Evolutionary conservation across 306 rosid genomes (phyloP).

Genomic region (Myrica gale): DNA sequence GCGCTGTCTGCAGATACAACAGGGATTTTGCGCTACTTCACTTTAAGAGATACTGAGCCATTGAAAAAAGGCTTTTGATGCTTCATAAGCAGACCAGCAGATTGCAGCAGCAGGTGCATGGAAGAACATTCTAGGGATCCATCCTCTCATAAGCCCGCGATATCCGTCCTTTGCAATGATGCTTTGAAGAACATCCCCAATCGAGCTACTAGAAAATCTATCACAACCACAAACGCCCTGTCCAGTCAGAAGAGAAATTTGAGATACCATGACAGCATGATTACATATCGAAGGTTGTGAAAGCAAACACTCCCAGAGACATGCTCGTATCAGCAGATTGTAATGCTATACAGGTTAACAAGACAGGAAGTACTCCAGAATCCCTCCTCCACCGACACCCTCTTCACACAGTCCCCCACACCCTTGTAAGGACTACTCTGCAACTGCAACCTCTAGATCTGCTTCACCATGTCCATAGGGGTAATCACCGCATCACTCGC

Average conservation of each 20-base stretch:
- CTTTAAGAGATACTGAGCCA: slow-evolving; percentile 9
- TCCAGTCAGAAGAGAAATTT: neutral
- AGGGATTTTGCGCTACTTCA: neutral
- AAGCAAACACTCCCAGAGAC: neutral
- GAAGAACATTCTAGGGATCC: slow-evolving; percentile 55
- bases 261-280: slow-evolving; percentile 2
- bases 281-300: neutral
- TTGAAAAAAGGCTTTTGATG: slow-evolving; percentile 54
- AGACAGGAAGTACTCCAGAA: no score
- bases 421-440: slow-evolving; percentile 68
- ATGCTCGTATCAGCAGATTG: neutral
- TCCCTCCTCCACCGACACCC: slow-evolving; percentile 72
- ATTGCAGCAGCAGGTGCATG: slow-evolving; percentile 72
- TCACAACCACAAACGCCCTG: slow-evolving; percentile 61
- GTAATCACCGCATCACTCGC: slow-evolving; percentile 82
- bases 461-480: slow-evolving; percentile 96
- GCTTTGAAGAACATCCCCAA: slow-evolving; percentile 37
- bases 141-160: slow-evolving; percentile 46
- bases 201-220: slow-evolving; percentile 44
- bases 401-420: slow-evolving; percentile 64
- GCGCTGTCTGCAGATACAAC: slow-evolving; percentile 1
- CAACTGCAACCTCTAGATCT: slow-evolving; percentile 79
- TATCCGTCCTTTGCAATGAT: slow-evolving; percentile 48
- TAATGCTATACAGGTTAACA: neutral
- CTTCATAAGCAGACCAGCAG: slow-evolving; percentile 65